phyloP scores from a whole-genome alignment of 176 grass and related monocot genomes.

The Typha latifolia region DNA sequence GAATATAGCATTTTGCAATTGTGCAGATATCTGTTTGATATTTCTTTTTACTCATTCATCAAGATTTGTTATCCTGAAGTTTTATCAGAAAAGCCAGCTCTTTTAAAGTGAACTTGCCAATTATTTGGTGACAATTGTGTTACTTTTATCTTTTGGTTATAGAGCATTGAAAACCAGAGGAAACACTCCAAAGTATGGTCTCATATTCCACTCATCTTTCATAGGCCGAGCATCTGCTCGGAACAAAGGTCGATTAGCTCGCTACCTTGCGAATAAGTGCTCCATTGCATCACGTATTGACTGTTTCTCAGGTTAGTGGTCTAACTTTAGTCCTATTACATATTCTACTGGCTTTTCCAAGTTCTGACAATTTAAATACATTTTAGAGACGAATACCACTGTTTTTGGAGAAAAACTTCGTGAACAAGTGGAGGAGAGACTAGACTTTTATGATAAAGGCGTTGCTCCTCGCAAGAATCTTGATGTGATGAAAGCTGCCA shows the following conservation, averaged over 20 bases:
- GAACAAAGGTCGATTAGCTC: conserved; percentile 96
- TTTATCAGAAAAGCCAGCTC: background rate
- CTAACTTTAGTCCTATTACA: background rate
- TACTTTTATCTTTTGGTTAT: background rate
- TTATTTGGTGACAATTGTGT: background rate
- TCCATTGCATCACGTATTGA: conserved; percentile 98
- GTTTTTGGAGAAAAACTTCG: conserved; percentile 78
- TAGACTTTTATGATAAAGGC: conserved; percentile 94
- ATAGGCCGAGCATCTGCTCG: conserved; percentile 82
- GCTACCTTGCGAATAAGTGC: conserved; percentile 94
- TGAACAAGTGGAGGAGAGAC: conserved; percentile 91
- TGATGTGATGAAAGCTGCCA: conserved; percentile 88
- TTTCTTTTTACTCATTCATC: background rate
- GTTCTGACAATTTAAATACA: background rate
- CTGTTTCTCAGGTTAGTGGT: conserved; percentile 72
- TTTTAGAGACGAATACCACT: conserved; percentile 49
- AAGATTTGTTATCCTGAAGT: background rate
- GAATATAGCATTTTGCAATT: background rate
- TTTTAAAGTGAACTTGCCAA: background rate
- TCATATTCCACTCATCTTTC: conserved; percentile 96
- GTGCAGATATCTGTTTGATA: background rate
- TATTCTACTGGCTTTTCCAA: background rate
- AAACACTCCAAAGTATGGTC: conserved; percentile 94
- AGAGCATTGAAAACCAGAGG: conserved; percentile 85
- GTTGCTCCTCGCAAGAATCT: conserved; percentile 85